phyloP scores from a whole-genome alignment of 1,139 yeast genomes.

The Blastobotrys indianensis region DNA sequence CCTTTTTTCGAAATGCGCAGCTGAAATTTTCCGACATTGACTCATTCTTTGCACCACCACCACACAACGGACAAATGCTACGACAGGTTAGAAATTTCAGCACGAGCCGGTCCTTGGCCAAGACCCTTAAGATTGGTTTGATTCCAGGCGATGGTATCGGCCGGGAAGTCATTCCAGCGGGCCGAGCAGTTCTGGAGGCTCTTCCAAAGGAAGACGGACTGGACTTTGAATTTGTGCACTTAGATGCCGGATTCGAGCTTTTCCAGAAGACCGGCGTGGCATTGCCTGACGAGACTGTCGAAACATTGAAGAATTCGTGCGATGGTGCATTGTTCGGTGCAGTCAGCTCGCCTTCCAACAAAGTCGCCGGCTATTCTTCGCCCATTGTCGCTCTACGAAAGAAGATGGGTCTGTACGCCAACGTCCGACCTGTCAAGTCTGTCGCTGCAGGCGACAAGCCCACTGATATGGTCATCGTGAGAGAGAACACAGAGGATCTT shows the following conservation, averaged over 20 bases:
- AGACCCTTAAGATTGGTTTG: slow-evolving; percentile 39
- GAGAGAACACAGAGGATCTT: slow-evolving; percentile 97
- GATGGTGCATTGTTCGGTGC: slow-evolving; percentile 98
- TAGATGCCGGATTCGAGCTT: slow-evolving; percentile 91
- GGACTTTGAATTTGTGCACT: slow-evolving; percentile 74
- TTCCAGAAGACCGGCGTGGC: slow-evolving; percentile 93
- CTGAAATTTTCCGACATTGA: too few relatives aligned
- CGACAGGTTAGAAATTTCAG: slow-evolving; percentile 2
- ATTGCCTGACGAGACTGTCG: slow-evolving; percentile 86
- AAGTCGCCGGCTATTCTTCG: slow-evolving; percentile 94
- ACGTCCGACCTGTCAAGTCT: slow-evolving; percentile 94
- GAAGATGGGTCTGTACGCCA: slow-evolving; percentile 89
- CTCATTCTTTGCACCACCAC: neutral
- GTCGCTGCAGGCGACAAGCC: slow-evolving; percentile 80
- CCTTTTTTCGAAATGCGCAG: too few relatives aligned
- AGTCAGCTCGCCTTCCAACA: slow-evolving; percentile 85
- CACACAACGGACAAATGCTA: slow-evolving; percentile 1
- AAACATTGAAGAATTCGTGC: slow-evolving; percentile 70
- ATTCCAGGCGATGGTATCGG: slow-evolving; percentile 99
- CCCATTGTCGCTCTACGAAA: slow-evolving; percentile 97
- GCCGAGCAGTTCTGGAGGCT: slow-evolving; percentile 75
- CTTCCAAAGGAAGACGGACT: slow-evolving; percentile 71
- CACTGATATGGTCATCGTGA: slow-evolving; percentile 94
- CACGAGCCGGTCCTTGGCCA: neutral
- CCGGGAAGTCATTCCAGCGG: slow-evolving; percentile 94